These are phyloP conservation scores for Rhizopogon vinicolor DNA, from an alignment of 768 basidiomycete species.

Conservation along the genomic window DNA sequence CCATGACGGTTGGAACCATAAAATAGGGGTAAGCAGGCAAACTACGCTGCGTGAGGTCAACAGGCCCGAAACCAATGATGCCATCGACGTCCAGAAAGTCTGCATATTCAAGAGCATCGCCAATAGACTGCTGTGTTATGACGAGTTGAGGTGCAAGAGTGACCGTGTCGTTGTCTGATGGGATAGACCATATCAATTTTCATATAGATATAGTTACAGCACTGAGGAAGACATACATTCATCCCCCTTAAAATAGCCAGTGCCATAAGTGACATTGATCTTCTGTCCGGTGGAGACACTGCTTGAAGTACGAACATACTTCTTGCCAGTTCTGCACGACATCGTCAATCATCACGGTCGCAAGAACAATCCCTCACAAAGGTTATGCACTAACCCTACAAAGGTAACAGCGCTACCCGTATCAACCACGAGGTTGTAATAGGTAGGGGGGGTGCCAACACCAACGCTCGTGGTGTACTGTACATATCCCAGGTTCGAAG, in stretches of 20 bases:
- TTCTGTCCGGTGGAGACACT: conserved; percentile 20
- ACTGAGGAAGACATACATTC: conserved; percentile 22
- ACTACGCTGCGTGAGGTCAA: conserved; percentile 11
- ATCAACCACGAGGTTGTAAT: conserved; percentile 25
- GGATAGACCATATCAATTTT: neutral
- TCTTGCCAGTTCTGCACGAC: conserved; percentile 12
- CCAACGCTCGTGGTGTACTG: conserved; percentile 20
- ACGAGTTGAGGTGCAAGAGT: conserved; percentile 18
- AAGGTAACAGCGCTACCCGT: conserved; percentile 30
- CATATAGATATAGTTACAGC: neutral
- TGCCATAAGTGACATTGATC: conserved; percentile 8
- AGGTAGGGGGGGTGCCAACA: conserved; percentile 21
- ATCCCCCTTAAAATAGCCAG: conserved; percentile 22
- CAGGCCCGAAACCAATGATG: conserved; percentile 23
- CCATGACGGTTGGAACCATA: conserved; percentile 19
- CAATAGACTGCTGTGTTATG: conserved; percentile 25
- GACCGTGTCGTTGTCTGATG: conserved; percentile 20
- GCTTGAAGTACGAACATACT: conserved; percentile 17
- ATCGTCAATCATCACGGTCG: neutral
- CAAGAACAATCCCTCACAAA: neutral
- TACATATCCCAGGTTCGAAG: conserved; percentile 8
- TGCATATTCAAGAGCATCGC: conserved; percentile 11
- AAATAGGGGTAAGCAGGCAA: conserved; percentile 1
- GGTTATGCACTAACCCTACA: conserved; percentile 12
- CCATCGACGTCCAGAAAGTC: conserved; percentile 20